A percentile compares a stretch with the other conserved stretches of the same genome.
phyloP scores from a whole-genome alignment of 2,329 filamentous ascomycete genomes.

The Penicillium verrucosum region DNA sequence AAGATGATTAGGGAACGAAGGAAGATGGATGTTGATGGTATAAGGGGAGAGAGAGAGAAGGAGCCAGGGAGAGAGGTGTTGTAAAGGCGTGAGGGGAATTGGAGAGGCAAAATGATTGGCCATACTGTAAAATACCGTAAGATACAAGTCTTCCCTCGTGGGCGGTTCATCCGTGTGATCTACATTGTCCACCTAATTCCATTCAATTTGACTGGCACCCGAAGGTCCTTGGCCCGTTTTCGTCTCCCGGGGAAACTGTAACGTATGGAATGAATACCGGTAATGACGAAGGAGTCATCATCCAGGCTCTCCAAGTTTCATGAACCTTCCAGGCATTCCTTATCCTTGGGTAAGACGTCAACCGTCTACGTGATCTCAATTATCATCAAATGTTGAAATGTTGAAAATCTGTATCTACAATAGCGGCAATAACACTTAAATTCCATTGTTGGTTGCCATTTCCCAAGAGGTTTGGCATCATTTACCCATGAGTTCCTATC shows the following conservation, averaged over 20 bases:
- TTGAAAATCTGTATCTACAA: not conserved
- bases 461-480: not conserved
- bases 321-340: conserved; percentile 31
- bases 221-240: conserved; percentile 14
- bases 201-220: conserved; percentile 1
- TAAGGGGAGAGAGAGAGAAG: conserved; percentile 16
- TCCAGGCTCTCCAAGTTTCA: conserved; percentile 18
- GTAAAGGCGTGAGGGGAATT: conserved; percentile 18
- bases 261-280: conserved; percentile 6
- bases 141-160: conserved; percentile 22
- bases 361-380: conserved; percentile 5
- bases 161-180: conserved; percentile 7
- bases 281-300: conserved; percentile 11
- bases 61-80: conserved; percentile 18
- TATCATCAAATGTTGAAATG: not conserved
- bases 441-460: conserved; percentile 4
- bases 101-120: conserved; percentile 12
- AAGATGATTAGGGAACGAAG: conserved; percentile 12
- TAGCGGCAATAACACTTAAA: not conserved
- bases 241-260: conserved; percentile 6
- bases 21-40: conserved; percentile 19
- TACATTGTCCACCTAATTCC: not conserved
- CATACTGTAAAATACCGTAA: conserved; percentile 11
- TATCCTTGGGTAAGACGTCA: conserved; percentile 17
- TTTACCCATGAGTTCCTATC: not conserved